Evolutionary conservation across 2,329 filamentous ascomycete genomes (phyloP), one percentile per base, ranked within the genome.

Genomic region (Fusarium buharicum): DNA sequence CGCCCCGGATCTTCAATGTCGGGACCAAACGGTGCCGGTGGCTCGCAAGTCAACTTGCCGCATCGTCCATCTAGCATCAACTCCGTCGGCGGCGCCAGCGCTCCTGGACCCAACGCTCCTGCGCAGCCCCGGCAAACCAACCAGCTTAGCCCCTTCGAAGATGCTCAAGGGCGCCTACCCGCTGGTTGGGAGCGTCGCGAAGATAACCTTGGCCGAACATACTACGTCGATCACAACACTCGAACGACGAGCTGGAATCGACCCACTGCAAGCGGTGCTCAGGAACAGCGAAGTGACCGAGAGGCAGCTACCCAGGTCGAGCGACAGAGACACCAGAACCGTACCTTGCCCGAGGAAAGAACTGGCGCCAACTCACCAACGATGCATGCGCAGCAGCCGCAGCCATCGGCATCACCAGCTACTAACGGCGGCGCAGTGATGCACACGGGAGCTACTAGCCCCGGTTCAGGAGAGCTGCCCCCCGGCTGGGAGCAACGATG

Each of bases 201-300:
- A 76, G 95, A 99, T 75, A 95, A 97, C 69, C 78, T 98, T 38
- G 94, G 95, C 48, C 86, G 95, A 71, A 98, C 94, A 18, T 99
- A 99, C 75, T 99, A 98, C 74, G 95, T 99, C 48, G 95, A 99
- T 73, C 95, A 98, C 76, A 98, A 98, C 76, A 97, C 93, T 7
- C 85, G 95, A 70, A 94, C 95, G 51, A 99, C 95, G 1, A 98
- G 94, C 69, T 99, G 95, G 95, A 94, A 91, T 69, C 84, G 95
- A 57, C 95, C 95, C 8, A 90, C 92, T 34, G 88, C 88, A 58
- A 90, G 89, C 70, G 93, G 89, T 59, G 88, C 90, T 40, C 87
- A 87, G 44, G 89, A 93, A 61, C 69, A 72, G 36, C 86, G 93
- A 58, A 89, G 82, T 64, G 90, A 93, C 67, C 85, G 94, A 75